A percentile compares a stretch with the other conserved stretches of the same genome.
Conservation (phyloP, 768 basidiomycete species). For the Tulasnella sp. region DNA sequence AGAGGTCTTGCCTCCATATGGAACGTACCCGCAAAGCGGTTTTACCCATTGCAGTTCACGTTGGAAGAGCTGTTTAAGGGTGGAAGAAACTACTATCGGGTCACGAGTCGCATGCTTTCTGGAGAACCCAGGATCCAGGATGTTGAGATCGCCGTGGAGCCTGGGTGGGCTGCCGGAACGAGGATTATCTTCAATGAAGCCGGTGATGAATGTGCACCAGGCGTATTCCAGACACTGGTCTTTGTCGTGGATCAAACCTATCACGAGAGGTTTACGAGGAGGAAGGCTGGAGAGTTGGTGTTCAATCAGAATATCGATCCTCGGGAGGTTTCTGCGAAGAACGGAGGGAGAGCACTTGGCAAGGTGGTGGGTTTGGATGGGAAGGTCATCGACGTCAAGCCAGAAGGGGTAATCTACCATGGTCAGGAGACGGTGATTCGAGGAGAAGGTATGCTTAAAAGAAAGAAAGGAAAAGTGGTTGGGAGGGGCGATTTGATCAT, state of each 20-base stretch:
- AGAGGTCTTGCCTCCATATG: too few relatives aligned
- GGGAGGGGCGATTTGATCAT: conserved; percentile 62
- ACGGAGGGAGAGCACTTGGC: not conserved
- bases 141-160: conserved; percentile 55
- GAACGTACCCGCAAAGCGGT: conserved; percentile 47
- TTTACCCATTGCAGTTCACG: conserved; percentile 57
- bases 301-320: conserved; percentile 55
- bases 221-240: conserved; percentile 60
- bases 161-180: conserved; percentile 59
- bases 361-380: conserved; percentile 57
- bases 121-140: conserved; percentile 43
- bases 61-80: conserved; percentile 62
- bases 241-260: conserved; percentile 59
- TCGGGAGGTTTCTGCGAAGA: conserved; percentile 45
- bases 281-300: conserved; percentile 52
- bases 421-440: conserved; percentile 48
- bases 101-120: conserved; percentile 53
- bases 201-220: conserved; percentile 60
- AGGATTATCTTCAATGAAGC: conserved; percentile 52
- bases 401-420: conserved; percentile 46
- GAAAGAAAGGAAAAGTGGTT: conserved; percentile 48
- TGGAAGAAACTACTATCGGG: conserved; percentile 52
- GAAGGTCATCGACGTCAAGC: conserved; percentile 40
- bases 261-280: conserved; percentile 54
- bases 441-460: conserved; percentile 67